Evolutionary conservation across 2,329 filamentous ascomycete genomes (phyloP).

Genomic region (Ascochyta lentis): DNA sequence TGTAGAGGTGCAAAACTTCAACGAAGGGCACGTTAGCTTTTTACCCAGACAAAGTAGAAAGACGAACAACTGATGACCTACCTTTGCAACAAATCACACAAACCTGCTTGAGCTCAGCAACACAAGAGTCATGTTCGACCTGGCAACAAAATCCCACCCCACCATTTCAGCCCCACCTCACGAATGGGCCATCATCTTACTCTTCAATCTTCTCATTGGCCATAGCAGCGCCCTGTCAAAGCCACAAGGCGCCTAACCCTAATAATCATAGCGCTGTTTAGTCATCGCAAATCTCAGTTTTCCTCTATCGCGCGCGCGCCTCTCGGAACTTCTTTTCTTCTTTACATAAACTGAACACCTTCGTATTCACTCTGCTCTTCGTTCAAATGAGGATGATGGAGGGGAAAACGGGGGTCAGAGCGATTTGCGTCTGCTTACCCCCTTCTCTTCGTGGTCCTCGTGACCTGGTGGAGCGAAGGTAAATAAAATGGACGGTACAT

Average conservation of each 20-base stretch:
- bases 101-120: neutral
- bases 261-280: conserved; percentile 27
- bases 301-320: conserved; percentile 28
- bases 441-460: conserved; percentile 54
- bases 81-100: neutral
- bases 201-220: too few species aligned
- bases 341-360: conserved; percentile 52
- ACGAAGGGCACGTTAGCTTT: conserved; percentile 18
- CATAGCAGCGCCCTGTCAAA: conserved; percentile 17
- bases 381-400: conserved; percentile 65
- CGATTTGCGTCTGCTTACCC: conserved; percentile 63
- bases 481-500: conserved; percentile 57
- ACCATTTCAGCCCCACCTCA: conserved; percentile 15
- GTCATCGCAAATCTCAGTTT: conserved; percentile 33
- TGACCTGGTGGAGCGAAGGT: conserved; percentile 52
- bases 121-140: conserved; percentile 10
- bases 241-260: conserved; percentile 20
- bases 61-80: neutral
- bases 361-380: conserved; percentile 73
- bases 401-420: conserved; percentile 73
- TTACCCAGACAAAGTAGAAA: neutral
- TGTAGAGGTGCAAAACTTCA: conserved; percentile 15
- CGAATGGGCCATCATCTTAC: conserved; percentile 9
- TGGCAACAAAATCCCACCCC: conserved; percentile 12
- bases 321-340: conserved; percentile 34